These are phyloP conservation scores for Skeletonema tropicum DNA, from an alignment of 108 stramenopile genomes.

Conservation along the genomic window DNA sequence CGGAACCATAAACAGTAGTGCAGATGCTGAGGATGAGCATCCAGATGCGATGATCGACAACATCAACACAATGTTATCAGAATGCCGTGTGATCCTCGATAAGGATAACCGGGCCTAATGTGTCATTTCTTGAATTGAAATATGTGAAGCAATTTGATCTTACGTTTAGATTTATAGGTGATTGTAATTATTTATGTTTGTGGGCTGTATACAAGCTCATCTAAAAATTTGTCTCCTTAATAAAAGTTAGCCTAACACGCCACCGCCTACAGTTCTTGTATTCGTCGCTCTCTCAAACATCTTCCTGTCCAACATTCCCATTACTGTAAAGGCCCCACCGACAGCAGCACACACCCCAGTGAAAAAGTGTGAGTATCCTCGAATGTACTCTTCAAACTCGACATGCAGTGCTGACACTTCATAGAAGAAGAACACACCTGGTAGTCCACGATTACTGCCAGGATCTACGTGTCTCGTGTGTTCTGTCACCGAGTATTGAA, in stretches of 20 bases:
- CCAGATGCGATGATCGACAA: constrained; percentile 45
- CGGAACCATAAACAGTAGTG: constrained; percentile 29
- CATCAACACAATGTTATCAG: constrained; percentile 46
- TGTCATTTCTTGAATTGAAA: too few relatives aligned
- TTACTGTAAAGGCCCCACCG: constrained; percentile 87
- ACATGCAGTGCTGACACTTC: constrained; percentile 94
- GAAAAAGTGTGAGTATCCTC: constrained; percentile 85
- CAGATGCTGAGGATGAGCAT: constrained; percentile 48
- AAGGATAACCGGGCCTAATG: constrained; percentile 11
- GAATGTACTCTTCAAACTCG: constrained; percentile 86
- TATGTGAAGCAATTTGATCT: too few relatives aligned
- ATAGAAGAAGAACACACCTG: constrained; percentile 98
- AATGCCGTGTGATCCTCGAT: constrained; percentile 47
- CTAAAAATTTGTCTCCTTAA: neutral
- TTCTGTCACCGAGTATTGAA: constrained; percentile 97
- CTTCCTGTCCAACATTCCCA: constrained; percentile 79
- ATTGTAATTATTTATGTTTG: neutral
- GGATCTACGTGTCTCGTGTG: constrained; percentile 94
- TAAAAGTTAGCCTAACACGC: constrained; percentile 3
- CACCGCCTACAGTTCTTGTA: neutral
- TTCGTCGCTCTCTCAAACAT: constrained; percentile 50
- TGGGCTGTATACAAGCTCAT: neutral
- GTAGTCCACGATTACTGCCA: constrained; percentile 88
- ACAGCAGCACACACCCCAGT: constrained; percentile 89
- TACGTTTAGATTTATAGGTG: neutral